Conservation (phyloP, 371 early-diverging fungal species). For the Saksenaea vasiformis region DNA sequence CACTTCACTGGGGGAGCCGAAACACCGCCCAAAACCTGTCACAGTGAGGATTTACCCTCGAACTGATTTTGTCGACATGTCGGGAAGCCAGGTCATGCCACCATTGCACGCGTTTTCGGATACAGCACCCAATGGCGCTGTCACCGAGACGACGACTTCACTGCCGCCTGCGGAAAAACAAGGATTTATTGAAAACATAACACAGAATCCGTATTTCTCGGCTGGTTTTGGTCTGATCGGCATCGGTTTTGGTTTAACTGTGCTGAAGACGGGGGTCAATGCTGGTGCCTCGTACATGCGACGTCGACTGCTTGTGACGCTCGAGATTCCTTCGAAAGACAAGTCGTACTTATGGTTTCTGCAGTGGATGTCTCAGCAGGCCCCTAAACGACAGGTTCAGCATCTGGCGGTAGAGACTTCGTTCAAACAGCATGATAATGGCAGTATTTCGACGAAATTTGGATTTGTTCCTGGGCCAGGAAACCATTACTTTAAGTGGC, state of each 20-base stretch:
- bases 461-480: slow-evolving; percentile 93
- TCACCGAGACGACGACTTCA: background rate
- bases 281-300: slow-evolving; percentile 69
- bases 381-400: slow-evolving; percentile 60
- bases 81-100: background rate
- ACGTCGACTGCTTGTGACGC: slow-evolving; percentile 82
- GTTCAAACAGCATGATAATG: slow-evolving; percentile 90
- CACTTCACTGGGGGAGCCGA: too few species aligned
- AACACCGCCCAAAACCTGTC: too few species aligned
- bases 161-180: background rate
- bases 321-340: slow-evolving; percentile 95
- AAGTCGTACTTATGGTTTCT: slow-evolving; percentile 93
- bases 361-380: slow-evolving; percentile 83
- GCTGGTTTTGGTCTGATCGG: slow-evolving; percentile 95
- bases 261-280: slow-evolving; percentile 73
- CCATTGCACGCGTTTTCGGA: slow-evolving; percentile 1
- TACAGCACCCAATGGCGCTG: background rate
- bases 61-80: background rate
- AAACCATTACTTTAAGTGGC: slow-evolving; percentile 83
- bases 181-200: slow-evolving; percentile 32
- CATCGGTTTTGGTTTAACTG: slow-evolving; percentile 82
- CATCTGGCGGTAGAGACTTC: slow-evolving; percentile 89
- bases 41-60: too few species aligned
- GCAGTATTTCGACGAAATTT: slow-evolving; percentile 82
- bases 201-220: slow-evolving; percentile 88